phyloP scores from a whole-genome alignment of 371 early-diverging fungal genomes.

The Nematocida sp. region DNA sequence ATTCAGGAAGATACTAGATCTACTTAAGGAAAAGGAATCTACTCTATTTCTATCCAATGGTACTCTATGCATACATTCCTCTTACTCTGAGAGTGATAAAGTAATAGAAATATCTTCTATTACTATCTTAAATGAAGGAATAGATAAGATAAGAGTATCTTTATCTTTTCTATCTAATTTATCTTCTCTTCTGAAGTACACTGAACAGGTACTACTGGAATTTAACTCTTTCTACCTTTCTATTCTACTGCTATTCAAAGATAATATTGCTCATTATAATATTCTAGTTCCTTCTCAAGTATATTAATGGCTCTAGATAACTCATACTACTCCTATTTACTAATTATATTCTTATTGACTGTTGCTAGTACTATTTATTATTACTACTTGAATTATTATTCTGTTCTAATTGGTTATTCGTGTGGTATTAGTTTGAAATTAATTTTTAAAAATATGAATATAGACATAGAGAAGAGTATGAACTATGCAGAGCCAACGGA shows the following conservation, averaged over 20 bases:
- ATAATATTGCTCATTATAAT: not conserved
- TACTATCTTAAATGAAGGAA: slow-evolving; percentile 30
- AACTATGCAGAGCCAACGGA: slow-evolving; percentile 30
- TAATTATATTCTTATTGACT: too few species aligned
- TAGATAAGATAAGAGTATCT: slow-evolving; percentile 13
- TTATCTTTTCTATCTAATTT: not conserved
- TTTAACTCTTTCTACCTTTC: not conserved
- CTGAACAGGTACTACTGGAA: not conserved
- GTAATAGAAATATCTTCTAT: slow-evolving; percentile 5
- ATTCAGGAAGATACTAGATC: slow-evolving; percentile 9
- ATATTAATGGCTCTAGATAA: too few species aligned
- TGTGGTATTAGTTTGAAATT: slow-evolving; percentile 20
- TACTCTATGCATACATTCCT: not conserved
- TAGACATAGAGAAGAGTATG: slow-evolving; percentile 9
- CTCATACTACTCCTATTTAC: too few species aligned
- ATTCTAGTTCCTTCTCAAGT: not conserved
- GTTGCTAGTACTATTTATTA: not conserved
- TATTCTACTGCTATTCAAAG: not conserved
- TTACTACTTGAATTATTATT: too few species aligned
- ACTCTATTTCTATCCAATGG: slow-evolving; percentile 28
- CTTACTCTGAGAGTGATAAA: slow-evolving; percentile 3
- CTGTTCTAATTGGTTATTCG: not conserved
- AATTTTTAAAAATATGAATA: not conserved
- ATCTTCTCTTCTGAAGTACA: not conserved
- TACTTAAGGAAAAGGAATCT: slow-evolving; percentile 9